Evolutionary conservation across 257 asterid species (phyloP), one percentile per base, ranked within the genome.

Genomic region (Solanum rostratum): DNA sequence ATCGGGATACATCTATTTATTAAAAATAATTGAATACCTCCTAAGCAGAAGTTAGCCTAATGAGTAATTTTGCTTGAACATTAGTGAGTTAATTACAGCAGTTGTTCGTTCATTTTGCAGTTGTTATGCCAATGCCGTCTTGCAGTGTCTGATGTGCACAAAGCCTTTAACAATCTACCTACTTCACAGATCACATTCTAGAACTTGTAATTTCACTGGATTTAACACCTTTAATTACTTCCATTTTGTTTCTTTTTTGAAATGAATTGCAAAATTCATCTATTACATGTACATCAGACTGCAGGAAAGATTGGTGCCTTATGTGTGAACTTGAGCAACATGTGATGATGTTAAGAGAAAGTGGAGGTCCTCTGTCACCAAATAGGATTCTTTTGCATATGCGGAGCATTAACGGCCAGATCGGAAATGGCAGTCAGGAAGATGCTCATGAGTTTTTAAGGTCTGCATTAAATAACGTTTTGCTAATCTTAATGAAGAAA

Each of bases 361-460:
- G 88, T 74, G 95, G 96, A 62, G 93, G 91, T 10, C 97, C 98
- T 45, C 81, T 95, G 54, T 93, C 96, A 11, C 94, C 98, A 10
- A 71, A 90, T 78, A 92, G 92, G 88, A 91, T 95, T 88, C 95
- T 95, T 69, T 83, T 89, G 79, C 92, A 92, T 82, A 90, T 95
- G 88, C 91, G 94, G 86, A 90, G 94, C 81, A 90, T 90, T 80
- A 94, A 93, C 85, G 71, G 94, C 86, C 98, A 94, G 89, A 92
- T 95, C 84, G 97, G 97, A 41, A 92, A 92, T 85, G 98, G 98
- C 86, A 94, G 98, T 63, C 98, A 94, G 84, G 98, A 95, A 93
- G 98, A 94, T 89, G 98, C 98, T 71, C 98, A 95, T 87, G 98
- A 95, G 84, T 95, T 95, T 88, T 90, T 94, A 88, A 90, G 98